phyloP scores from a whole-genome alignment of 768 basidiomycete species.

The Trametes coccinea region DNA sequence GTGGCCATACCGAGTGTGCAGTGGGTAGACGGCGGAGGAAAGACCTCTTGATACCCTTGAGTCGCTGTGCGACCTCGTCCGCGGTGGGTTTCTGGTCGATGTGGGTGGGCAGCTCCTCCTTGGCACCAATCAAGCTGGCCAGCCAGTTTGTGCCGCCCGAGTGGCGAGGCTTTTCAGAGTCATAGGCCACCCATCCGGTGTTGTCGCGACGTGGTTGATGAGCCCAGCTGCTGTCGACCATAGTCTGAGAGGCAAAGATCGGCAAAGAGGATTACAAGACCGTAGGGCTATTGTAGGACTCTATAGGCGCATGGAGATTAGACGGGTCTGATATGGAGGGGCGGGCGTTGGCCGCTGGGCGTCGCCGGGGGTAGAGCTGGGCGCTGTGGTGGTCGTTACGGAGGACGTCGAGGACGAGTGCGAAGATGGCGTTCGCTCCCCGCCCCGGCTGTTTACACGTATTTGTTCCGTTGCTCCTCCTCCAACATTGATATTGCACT shows the following conservation, averaged over 20 bases:
- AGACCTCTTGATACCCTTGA: slow-evolving; percentile 20
- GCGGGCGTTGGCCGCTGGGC: slow-evolving; percentile 13
- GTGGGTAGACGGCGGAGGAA: slow-evolving; percentile 20
- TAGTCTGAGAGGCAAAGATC: neutral
- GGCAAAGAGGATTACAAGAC: slow-evolving; percentile 7
- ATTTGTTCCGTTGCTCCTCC: too few relatives aligned
- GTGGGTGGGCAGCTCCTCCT: slow-evolving; percentile 14
- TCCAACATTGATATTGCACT: too few relatives aligned
- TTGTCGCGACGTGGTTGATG: slow-evolving; percentile 11
- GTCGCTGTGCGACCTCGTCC: slow-evolving; percentile 14
- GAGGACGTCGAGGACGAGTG: neutral
- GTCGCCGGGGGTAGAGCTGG: neutral
- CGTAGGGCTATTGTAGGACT: neutral
- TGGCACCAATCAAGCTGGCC: slow-evolving; percentile 22
- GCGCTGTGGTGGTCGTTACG: neutral
- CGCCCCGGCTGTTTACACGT: too few relatives aligned
- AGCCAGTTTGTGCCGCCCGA: slow-evolving; percentile 22
- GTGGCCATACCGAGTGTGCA: slow-evolving; percentile 11
- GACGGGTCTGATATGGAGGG: slow-evolving; percentile 6
- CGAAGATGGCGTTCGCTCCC: too few relatives aligned
- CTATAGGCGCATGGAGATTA: slow-evolving; percentile 23
- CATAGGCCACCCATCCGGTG: slow-evolving; percentile 15
- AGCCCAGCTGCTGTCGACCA: slow-evolving; percentile 20
- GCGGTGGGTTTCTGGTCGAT: slow-evolving; percentile 22
- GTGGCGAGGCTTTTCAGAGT: slow-evolving; percentile 15